A percentile compares a stretch with the other conserved stretches of the same genome.
phyloP scores from a whole-genome alignment of 2,329 filamentous ascomycete species.

The Botrytis elliptica region DNA sequence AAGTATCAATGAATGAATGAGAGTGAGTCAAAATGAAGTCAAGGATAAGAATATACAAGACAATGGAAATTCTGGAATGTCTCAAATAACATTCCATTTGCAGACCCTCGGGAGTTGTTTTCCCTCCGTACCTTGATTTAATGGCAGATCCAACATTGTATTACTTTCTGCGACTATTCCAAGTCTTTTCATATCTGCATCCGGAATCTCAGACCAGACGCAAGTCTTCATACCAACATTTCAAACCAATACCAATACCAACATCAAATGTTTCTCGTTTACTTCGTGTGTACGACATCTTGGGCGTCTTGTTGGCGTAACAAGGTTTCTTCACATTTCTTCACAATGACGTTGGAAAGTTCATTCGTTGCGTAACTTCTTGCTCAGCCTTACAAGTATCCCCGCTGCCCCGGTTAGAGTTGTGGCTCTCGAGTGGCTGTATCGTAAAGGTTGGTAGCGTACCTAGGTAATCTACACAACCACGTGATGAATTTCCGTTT shows the following conservation, averaged over 20 bases:
- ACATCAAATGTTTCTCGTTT: neutral
- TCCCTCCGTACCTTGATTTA: neutral
- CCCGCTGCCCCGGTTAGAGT: neutral
- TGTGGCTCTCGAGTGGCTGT: neutral
- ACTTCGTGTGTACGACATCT: neutral
- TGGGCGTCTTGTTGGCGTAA: neutral
- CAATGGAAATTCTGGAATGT: constrained; percentile 12
- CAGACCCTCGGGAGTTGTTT: neutral
- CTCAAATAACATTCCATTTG: neutral
- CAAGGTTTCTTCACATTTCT: neutral
- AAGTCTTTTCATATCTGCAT: neutral
- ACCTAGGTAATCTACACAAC: too few species aligned
- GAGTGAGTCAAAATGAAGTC: neutral
- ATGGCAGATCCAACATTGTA: neutral
- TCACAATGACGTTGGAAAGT: neutral
- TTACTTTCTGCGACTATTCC: neutral
- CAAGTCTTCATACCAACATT: neutral
- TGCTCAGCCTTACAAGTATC: constrained; percentile 12
- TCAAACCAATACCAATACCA: neutral
- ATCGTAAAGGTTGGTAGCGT: neutral
- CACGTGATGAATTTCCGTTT: neutral
- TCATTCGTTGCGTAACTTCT: constrained; percentile 4
- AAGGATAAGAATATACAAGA: neutral
- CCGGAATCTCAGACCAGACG: neutral
- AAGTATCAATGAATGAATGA: neutral